Percentiles rank a stretch among this genome's conserved stretches.
phyloP scores from a whole-genome alignment of 1,284 basidiomycete genomes.

The Heterobasidion annosum region DNA sequence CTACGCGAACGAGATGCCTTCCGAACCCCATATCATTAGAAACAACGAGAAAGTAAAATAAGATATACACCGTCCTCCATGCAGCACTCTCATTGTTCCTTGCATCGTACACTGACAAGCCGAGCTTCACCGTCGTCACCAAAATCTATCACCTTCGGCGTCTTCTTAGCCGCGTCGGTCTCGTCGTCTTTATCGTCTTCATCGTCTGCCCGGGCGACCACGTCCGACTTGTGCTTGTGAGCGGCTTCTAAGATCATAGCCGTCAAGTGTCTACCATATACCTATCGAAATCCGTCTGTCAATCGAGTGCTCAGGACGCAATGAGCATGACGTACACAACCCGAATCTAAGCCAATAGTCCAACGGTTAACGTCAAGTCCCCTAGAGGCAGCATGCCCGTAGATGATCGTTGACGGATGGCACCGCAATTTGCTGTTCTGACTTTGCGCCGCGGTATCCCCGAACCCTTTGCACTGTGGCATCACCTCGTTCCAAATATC shows the following conservation, averaged over 20 bases:
- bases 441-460: slow-evolving; percentile 10
- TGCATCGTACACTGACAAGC: slow-evolving; percentile 24
- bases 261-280: slow-evolving; percentile 43
- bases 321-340: slow-evolving; percentile 50
- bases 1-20: too few species aligned
- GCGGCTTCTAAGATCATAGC: slow-evolving; percentile 41
- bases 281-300: slow-evolving; percentile 17
- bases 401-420: slow-evolving; percentile 70
- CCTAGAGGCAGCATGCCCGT: slow-evolving; percentile 72
- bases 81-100: slow-evolving; percentile 15
- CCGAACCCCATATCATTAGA: not conserved
- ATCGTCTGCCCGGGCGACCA: slow-evolving; percentile 10
- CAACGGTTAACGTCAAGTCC: slow-evolving; percentile 74
- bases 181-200: slow-evolving; percentile 17
- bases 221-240: slow-evolving; percentile 4
- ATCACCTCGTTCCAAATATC: slow-evolving; percentile 69
- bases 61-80: slow-evolving; percentile 9
- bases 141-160: slow-evolving; percentile 9
- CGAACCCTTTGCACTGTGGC: slow-evolving; percentile 51
- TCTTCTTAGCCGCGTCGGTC: slow-evolving; percentile 17
- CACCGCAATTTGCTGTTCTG: slow-evolving; percentile 39
- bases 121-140: slow-evolving; percentile 22
- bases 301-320: too few species aligned
- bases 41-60: not conserved
- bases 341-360: slow-evolving; percentile 75